Evolutionary conservation across 1,284 basidiomycete genomes (phyloP).

Genomic region (Ganoderma resinaceum): DNA sequence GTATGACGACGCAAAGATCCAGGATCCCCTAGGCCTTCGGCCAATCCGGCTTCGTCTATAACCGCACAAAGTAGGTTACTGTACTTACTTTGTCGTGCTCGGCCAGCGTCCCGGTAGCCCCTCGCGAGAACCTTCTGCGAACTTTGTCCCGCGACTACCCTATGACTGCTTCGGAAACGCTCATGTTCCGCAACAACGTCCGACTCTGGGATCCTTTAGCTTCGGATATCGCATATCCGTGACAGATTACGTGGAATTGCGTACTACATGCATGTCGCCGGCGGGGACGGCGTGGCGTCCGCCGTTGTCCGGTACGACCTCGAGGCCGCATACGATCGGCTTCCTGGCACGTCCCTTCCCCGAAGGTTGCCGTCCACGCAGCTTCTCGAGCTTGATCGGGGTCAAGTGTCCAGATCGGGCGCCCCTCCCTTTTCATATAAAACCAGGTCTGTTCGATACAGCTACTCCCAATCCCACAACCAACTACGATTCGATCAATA

Average conservation of each 20-base stretch:
- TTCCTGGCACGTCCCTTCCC: neutral
- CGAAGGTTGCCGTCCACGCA: neutral
- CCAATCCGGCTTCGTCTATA: neutral
- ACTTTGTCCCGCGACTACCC: neutral
- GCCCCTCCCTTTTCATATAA: neutral
- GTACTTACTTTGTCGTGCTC: neutral
- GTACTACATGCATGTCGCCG: neutral
- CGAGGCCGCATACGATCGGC: neutral
- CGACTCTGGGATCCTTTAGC: neutral
- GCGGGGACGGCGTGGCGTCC: neutral
- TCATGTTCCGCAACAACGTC: neutral
- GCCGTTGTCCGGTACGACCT: neutral
- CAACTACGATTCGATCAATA: constrained; percentile 9
- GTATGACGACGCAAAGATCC: neutral
- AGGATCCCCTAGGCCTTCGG: neutral
- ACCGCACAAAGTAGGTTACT: too few species aligned
- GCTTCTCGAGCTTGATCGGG: neutral
- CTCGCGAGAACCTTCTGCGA: neutral
- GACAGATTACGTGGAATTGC: neutral
- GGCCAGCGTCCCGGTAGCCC: neutral
- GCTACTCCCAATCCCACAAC: neutral
- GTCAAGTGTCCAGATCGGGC: neutral
- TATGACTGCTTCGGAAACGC: neutral
- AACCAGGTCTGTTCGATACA: too few species aligned
- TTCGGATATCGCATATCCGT: neutral